Evolutionary conservation across 2,329 filamentous ascomycete species (phyloP), one percentile per base, ranked within the genome.

Genomic region (Exserohilum rostratum): DNA sequence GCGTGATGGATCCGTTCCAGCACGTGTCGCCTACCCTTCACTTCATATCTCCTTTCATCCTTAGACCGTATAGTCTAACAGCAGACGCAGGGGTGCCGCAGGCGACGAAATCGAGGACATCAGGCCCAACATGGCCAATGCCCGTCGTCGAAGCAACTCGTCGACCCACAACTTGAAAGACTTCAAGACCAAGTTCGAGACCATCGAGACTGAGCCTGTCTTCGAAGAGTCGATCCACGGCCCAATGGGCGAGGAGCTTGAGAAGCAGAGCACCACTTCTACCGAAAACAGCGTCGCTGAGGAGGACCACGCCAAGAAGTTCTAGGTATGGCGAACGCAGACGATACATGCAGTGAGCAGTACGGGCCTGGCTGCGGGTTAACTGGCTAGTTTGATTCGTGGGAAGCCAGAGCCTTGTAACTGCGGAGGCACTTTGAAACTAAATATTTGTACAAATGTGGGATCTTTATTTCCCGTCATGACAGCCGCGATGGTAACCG

Each of bases 181-280:
- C 74, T 91, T 96, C 81, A 96, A 95, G 84, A 96, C 93, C 78
- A 99, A 99, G 81, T 98, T 97, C 75, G 95, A 99, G 78, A 82
- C 90, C 66, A 84, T 91, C 73, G 95, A 98, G 68, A 83, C 86
- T 15, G 93, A 98, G 70, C 93, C 92, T 35, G 90, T 96, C 70
- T 96, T 96, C 65, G 92, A 98, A 76, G 93, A 97, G 78, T 84
- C 85, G 50, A 60, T 95, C 55, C 91, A 96, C 70, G 91, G 90
- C 27, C 83, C 87, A 15, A 68, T 77, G 46, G 79, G 80, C 25
- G 84, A 85, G 46, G 80, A 85, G 46, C 70, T 78, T 50, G 83
- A 88, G 57, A 82, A 83, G 76, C 77, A 80, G 71, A 81, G 79
- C 67, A 81, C 77, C 22, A 68, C 70, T 25, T 76, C 73, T 34